Evolutionary conservation across 345 rosid genomes (phyloP).

Genomic region (Physaria fendleri): DNA sequence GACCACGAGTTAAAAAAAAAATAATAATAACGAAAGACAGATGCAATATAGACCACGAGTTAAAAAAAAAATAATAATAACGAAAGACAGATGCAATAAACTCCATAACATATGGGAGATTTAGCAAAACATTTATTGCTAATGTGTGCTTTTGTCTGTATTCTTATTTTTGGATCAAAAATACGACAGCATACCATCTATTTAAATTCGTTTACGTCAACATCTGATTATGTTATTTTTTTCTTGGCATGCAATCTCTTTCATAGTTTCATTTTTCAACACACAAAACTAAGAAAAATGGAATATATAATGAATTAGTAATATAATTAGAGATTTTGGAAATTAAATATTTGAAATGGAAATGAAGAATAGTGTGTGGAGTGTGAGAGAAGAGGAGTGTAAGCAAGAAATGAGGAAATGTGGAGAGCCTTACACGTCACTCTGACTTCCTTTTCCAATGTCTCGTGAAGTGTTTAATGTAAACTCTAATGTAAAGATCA

Average conservation of each 20-base stretch:
- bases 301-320: neutral
- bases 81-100: conserved; percentile 8
- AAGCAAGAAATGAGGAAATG: conserved; percentile 5
- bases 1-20: too few relatives aligned
- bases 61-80: neutral
- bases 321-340: too few relatives aligned
- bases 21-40: too few relatives aligned
- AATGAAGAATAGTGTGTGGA: conserved; percentile 7
- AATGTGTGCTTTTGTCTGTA: neutral
- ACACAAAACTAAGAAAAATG: neutral
- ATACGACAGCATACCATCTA: conserved; percentile 11
- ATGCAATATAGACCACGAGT: too few relatives aligned
- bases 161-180: neutral
- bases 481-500: too few relatives aligned
- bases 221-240: neutral
- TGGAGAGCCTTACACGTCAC: conserved; percentile 7
- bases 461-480: conserved; percentile 16
- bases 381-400: conserved; percentile 18
- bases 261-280: neutral
- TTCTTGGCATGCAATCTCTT: neutral
- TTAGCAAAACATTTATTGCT: neutral
- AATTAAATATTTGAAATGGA: neutral
- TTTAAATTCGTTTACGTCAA: conserved; percentile 1
- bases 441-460: conserved; percentile 8
- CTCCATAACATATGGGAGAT: neutral